Evolutionary conservation across 495 filamentous ascomycete species (phyloP).

Genomic region (Penicillium malachiteum): DNA sequence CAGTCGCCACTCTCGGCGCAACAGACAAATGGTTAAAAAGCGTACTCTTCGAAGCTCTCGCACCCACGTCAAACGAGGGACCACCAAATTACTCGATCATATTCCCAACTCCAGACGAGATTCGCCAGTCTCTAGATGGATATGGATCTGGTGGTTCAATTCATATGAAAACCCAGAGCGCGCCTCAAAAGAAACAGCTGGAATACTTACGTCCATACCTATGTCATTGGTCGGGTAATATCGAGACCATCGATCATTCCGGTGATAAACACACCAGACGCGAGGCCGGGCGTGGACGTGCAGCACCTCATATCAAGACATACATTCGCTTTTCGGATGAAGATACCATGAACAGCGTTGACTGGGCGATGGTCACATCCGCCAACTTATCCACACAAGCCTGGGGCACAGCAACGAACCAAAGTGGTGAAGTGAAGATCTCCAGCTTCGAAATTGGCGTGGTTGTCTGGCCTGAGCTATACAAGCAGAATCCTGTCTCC

Average conservation of each 20-base stretch:
- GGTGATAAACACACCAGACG: conserved; percentile 17
- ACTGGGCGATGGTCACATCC: conserved; percentile 85
- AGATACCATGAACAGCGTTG: conserved; percentile 51
- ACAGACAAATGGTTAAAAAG: conserved; percentile 72
- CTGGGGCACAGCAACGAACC: conserved; percentile 67
- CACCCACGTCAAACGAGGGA: conserved; percentile 19
- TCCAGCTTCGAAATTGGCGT: conserved; percentile 87
- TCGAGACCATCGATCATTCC: conserved; percentile 14
- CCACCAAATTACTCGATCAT: conserved; percentile 58
- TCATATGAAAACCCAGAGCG: conserved; percentile 71
- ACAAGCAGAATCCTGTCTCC: conserved; percentile 31
- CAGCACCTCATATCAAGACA: conserved; percentile 90
- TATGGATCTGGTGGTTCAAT: conserved; percentile 78
- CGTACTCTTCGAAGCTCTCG: conserved; percentile 61
- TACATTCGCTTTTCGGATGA: conserved; percentile 68
- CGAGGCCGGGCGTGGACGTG: conserved; percentile 64
- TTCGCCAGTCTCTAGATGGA: conserved; percentile 75
- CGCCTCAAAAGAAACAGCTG: conserved; percentile 70
- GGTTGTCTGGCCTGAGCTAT: conserved; percentile 77
- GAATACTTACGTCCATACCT: conserved; percentile 69
- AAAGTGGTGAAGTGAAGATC: conserved; percentile 60
- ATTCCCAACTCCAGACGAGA: conserved; percentile 77
- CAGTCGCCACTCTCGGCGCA: conserved; percentile 75
- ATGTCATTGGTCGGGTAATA: conserved; percentile 64
- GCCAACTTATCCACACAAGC: conserved; percentile 89